phyloP scores from a whole-genome alignment of 2,329 filamentous ascomycete genomes.

The Macrophomina phaseolina region DNA sequence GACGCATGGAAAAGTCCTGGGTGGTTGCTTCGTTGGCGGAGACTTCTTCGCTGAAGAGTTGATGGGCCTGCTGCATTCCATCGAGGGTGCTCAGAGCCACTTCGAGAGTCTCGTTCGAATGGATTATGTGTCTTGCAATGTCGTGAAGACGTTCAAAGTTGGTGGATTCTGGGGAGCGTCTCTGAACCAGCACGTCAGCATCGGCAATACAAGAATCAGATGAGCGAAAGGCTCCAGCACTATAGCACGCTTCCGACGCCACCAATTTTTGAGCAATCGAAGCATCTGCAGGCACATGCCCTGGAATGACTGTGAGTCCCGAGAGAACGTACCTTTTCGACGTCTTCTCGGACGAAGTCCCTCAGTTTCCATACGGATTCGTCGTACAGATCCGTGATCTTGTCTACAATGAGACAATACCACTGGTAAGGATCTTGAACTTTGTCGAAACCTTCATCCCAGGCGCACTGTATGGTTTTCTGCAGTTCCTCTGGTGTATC shows the following conservation, averaged over 20 bases:
- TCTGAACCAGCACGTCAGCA: neutral
- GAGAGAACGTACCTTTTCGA: conserved; percentile 2
- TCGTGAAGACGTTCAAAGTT: conserved; percentile 11
- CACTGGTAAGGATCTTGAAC: neutral
- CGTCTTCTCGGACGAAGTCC: neutral
- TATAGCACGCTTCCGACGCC: no score
- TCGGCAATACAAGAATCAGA: neutral
- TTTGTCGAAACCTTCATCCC: neutral
- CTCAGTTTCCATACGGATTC: neutral
- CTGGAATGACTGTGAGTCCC: no score
- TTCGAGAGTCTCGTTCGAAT: conserved; percentile 13
- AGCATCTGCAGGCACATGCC: no score
- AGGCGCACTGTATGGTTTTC: neutral
- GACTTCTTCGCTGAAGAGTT: neutral
- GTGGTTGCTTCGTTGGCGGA: neutral
- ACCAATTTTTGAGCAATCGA: no score
- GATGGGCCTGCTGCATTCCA: neutral
- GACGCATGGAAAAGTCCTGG: neutral
- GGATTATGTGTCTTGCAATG: conserved; percentile 15
- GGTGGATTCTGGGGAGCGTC: neutral
- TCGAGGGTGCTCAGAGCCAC: conserved; percentile 7
- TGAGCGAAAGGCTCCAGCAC: neutral
- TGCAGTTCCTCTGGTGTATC: neutral
- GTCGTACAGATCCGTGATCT: neutral
- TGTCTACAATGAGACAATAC: neutral